phyloP scores from a whole-genome alignment of 805 yeast genomes.

The Candida multigemmis region DNA sequence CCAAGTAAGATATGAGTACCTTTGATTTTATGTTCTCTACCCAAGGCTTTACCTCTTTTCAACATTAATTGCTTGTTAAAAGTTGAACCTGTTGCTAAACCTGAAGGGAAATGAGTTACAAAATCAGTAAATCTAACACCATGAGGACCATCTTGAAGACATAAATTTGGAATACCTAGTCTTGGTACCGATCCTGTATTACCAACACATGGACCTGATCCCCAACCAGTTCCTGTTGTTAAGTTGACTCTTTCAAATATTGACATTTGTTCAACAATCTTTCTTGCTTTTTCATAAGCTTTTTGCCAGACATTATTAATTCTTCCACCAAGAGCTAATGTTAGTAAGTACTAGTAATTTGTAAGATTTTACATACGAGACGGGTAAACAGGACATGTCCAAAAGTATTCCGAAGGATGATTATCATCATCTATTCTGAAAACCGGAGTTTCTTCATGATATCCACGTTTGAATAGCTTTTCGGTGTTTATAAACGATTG shows the following conservation, averaged over 20 bases:
- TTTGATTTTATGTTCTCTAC: conserved; percentile 43
- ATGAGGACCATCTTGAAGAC: conserved; percentile 56
- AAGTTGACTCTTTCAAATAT: conserved; percentile 51
- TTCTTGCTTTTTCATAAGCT: conserved; percentile 48
- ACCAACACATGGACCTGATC: conserved; percentile 53
- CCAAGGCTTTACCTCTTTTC: conserved; percentile 48
- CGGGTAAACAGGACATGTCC: conserved; percentile 24
- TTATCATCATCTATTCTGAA: conserved; percentile 16
- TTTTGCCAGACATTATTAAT: conserved; percentile 44
- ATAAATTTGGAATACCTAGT: conserved; percentile 43
- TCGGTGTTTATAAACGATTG: no score
- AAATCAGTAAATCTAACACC: conserved; percentile 53
- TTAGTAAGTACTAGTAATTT: conserved; percentile 3
- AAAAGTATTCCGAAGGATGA: conserved; percentile 16
- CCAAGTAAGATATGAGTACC: conserved; percentile 50
- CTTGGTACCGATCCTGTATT: conserved; percentile 53
- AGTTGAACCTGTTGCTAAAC: conserved; percentile 49
- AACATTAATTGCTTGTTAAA: conserved; percentile 45
- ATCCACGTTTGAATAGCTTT: conserved; percentile 19
- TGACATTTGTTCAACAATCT: conserved; percentile 47
- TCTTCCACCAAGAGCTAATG: conserved; percentile 35
- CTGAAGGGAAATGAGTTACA: conserved; percentile 50
- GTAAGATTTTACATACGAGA: conserved; percentile 19
- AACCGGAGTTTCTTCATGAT: conserved; percentile 23
- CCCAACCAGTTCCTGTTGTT: conserved; percentile 60